These are phyloP conservation scores for Clathrospora elynae DNA, from an alignment of 2,329 filamentous ascomycete species.

Conservation along the genomic window DNA sequence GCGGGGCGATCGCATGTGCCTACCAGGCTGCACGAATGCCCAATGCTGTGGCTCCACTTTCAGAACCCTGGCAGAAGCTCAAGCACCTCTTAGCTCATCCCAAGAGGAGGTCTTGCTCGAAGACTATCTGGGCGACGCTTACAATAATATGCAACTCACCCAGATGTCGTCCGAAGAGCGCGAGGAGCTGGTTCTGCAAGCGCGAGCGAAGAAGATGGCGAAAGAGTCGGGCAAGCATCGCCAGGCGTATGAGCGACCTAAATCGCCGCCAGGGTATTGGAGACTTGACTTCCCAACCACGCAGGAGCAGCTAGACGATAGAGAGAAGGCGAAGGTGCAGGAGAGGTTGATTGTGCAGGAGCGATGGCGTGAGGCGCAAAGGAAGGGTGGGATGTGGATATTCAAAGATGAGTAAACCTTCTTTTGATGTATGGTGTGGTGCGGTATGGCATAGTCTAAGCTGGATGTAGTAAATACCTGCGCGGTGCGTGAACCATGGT, in stretches of 20 bases:
- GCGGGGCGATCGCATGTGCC: conserved; percentile 68
- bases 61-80: conserved; percentile 63
- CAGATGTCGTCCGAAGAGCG: conserved; percentile 66
- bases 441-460: background rate
- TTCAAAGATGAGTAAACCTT: conserved; percentile 74
- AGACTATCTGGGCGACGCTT: conserved; percentile 58
- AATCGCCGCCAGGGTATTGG: conserved; percentile 89
- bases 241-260: conserved; percentile 71
- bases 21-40: conserved; percentile 74
- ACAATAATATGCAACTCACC: conserved; percentile 43
- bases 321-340: conserved; percentile 65
- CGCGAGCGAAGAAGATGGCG: conserved; percentile 73
- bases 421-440: background rate
- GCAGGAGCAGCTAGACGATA: conserved; percentile 74
- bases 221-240: conserved; percentile 78
- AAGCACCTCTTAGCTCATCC: conserved; percentile 35
- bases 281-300: conserved; percentile 85
- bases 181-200: conserved; percentile 72
- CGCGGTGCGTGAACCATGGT: too few relatives aligned
- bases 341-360: conserved; percentile 70
- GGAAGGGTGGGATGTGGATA: conserved; percentile 73
- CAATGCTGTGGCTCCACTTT: conserved; percentile 79
- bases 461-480: too few relatives aligned
- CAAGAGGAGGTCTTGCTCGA: conserved; percentile 53
- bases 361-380: conserved; percentile 81